Evolutionary conservation across 2,329 filamentous ascomycete genomes (phyloP).

Genomic region (Microthyrium microscopicum): DNA sequence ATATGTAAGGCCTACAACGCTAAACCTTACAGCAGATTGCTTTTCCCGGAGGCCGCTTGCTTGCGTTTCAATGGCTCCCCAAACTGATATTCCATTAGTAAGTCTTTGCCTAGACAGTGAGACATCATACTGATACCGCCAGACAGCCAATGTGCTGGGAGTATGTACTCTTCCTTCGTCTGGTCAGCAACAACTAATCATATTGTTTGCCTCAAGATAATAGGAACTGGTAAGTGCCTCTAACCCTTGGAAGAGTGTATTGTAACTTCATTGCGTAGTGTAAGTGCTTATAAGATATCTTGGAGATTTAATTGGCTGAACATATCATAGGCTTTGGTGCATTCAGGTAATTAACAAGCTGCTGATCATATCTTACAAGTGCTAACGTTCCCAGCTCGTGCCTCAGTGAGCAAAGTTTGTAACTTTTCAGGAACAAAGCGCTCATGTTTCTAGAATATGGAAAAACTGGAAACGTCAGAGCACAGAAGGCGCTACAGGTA

Average conservation of each 20-base stretch:
- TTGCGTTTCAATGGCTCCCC: conserved; percentile 6
- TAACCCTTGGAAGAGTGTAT: conserved; percentile 11
- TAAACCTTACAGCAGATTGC: background rate
- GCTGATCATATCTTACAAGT: background rate
- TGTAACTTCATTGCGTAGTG: conserved; percentile 1
- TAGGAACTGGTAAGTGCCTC: conserved; percentile 17
- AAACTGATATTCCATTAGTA: conserved; percentile 7
- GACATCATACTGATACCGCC: conserved; percentile 1
- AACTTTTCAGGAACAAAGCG: background rate
- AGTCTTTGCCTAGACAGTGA: conserved; percentile 11
- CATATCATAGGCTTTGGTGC: conserved; percentile 2
- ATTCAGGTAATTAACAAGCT: conserved; percentile 2
- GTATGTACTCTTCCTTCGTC: conserved; percentile 13
- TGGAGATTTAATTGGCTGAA: background rate
- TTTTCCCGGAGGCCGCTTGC: background rate
- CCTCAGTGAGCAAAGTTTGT: conserved; percentile 3
- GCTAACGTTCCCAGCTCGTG: conserved; percentile 5
- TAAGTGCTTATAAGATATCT: background rate
- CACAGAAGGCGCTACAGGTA: conserved; percentile 42
- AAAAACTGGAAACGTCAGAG: conserved; percentile 44
- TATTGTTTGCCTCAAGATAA: conserved; percentile 14
- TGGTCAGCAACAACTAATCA: background rate
- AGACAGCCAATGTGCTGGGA: conserved; percentile 23
- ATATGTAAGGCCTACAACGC: background rate
- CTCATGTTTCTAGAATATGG: conserved; percentile 30